phyloP scores from a whole-genome alignment of 495 filamentous ascomycete species.

The Annulohypoxylon bovei region DNA sequence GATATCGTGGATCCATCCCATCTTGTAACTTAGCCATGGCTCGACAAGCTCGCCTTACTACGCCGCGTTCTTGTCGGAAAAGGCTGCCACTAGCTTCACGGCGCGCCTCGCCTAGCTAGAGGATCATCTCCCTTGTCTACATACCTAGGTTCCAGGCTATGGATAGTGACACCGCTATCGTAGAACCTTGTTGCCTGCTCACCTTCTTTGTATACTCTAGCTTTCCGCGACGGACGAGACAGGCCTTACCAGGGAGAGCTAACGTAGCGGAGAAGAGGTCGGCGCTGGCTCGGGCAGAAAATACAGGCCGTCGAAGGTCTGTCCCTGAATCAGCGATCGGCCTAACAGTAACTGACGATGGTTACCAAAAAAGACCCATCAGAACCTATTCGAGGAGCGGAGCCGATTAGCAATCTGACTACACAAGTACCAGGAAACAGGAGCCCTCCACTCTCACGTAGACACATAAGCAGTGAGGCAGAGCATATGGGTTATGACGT shows the following conservation, averaged over 20 bases:
- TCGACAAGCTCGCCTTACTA: slow-evolving; percentile 17
- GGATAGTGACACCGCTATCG: slow-evolving; percentile 22
- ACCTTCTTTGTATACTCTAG: background rate
- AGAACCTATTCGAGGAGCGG: slow-evolving; percentile 21
- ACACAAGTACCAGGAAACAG: slow-evolving; percentile 22
- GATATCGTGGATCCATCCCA: slow-evolving; percentile 18
- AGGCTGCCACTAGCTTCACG: slow-evolving; percentile 20
- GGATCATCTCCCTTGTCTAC: slow-evolving; percentile 36
- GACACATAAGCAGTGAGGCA: slow-evolving; percentile 36
- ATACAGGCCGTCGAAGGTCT: slow-evolving; percentile 10
- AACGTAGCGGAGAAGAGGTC: background rate
- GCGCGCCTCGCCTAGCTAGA: slow-evolving; percentile 27
- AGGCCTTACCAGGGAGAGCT: slow-evolving; percentile 7
- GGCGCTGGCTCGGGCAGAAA: slow-evolving; percentile 22
- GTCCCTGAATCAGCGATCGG: slow-evolving; percentile 20
- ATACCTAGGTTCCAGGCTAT: slow-evolving; percentile 1
- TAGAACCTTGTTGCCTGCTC: slow-evolving; percentile 16
- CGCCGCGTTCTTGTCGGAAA: slow-evolving; percentile 17
- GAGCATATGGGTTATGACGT: slow-evolving; percentile 23
- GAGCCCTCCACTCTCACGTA: slow-evolving; percentile 35
- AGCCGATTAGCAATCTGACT: slow-evolving; percentile 10
- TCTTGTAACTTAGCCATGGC: slow-evolving; percentile 13
- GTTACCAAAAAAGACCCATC: slow-evolving; percentile 29
- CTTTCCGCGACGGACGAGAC: slow-evolving; percentile 13
- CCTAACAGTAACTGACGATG: slow-evolving; percentile 28